A percentile compares a stretch with the other conserved stretches of the same genome.
These are phyloP conservation scores for Penicillium frequentans DNA, from an alignment of 2,329 filamentous ascomycete species.

Conservation along the genomic window DNA sequence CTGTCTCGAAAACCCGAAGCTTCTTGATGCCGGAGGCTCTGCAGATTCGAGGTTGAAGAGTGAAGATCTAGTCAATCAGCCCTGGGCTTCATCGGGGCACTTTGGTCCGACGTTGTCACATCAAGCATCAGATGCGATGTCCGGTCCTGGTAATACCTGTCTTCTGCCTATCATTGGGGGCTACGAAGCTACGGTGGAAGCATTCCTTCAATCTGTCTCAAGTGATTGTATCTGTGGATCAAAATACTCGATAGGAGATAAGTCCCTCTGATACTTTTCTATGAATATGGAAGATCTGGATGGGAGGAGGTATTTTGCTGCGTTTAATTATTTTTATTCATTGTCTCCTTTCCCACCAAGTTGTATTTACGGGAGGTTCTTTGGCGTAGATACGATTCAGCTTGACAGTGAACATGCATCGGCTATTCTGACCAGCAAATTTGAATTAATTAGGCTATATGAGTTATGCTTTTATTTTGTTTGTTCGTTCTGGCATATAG, in stretches of 20 bases:
- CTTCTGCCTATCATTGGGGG: slow-evolving; percentile 30
- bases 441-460: slow-evolving; percentile 9
- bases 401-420: slow-evolving; percentile 17
- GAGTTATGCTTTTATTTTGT: not conserved
- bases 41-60: not conserved
- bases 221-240: slow-evolving; percentile 30
- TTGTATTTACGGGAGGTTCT: slow-evolving; percentile 6
- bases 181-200: slow-evolving; percentile 30
- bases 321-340: not conserved
- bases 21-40: slow-evolving; percentile 10
- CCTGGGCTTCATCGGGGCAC: slow-evolving; percentile 9
- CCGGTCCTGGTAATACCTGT: slow-evolving; percentile 16
- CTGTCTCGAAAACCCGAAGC: slow-evolving; percentile 8
- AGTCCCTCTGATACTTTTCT: slow-evolving; percentile 7
- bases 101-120: slow-evolving; percentile 4
- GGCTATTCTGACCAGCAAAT: slow-evolving; percentile 7
- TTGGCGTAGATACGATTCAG: slow-evolving; percentile 9
- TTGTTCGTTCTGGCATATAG: not conserved
- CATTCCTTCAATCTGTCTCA: slow-evolving; percentile 27
- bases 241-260: slow-evolving; percentile 9
- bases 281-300: not conserved
- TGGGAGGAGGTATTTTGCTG: not conserved
- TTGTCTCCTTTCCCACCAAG: not conserved
- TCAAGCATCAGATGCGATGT: slow-evolving; percentile 7
- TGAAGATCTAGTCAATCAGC: slow-evolving; percentile 5